phyloP scores from a whole-genome alignment of 2,329 filamentous ascomycete species.

The Talaromyces atroroseus region DNA sequence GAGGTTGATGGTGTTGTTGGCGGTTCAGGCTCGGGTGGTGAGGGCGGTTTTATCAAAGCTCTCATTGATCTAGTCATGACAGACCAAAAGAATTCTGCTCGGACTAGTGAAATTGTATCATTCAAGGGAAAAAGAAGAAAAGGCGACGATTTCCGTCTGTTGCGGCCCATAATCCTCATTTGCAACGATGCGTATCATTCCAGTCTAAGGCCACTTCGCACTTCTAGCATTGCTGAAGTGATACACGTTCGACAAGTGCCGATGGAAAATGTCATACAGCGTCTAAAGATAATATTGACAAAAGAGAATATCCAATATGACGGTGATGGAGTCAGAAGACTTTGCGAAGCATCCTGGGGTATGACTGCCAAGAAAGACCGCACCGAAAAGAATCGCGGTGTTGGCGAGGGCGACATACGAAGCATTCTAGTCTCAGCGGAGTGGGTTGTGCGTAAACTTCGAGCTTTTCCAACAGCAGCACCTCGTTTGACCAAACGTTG shows the following conservation, averaged over 20 bases:
- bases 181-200: conserved; percentile 97
- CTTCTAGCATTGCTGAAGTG: conserved; percentile 78
- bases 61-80: conserved; percentile 81
- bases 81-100: conserved; percentile 71
- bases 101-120: conserved; percentile 17
- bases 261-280: conserved; percentile 74
- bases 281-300: conserved; percentile 78
- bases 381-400: conserved; percentile 38
- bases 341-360: conserved; percentile 64
- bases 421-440: conserved; percentile 60
- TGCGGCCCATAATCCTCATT: conserved; percentile 85
- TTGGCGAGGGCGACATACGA: conserved; percentile 54
- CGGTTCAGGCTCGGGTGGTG: conserved; percentile 69
- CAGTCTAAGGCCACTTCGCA: conserved; percentile 77
- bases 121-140: conserved; percentile 51
- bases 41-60: conserved; percentile 93
- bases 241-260: conserved; percentile 87
- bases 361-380: conserved; percentile 53
- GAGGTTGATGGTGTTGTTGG: conserved; percentile 93
- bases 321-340: conserved; percentile 73
- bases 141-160: conserved; percentile 77
- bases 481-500: conserved; percentile 51
- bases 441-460: conserved; percentile 59
- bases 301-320: conserved; percentile 87
- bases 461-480: conserved; percentile 33